Base-by-base conservation (phyloP, 768 basidiomycete species). In the Pleurotus pulmonarius region DNA sequence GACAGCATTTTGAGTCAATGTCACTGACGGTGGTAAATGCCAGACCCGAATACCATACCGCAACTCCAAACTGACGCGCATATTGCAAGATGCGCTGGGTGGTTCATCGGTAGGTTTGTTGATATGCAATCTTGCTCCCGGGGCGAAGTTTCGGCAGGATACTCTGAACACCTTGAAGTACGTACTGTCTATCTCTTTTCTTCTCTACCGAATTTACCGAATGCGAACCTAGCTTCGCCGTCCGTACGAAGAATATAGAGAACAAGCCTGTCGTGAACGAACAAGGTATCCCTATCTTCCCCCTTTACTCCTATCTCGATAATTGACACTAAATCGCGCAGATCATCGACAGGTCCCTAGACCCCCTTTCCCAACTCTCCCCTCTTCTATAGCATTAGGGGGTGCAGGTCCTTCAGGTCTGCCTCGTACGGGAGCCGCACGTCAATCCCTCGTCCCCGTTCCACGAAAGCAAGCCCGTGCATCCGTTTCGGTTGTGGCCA, bases 151-250 rank as follows among this genome's bases (percentile, higher is more conserved):
- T 61, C 76, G 90, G 55, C 86, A 90, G 67, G 93, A 95, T 70
- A 93, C 92, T 4, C 75, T 94, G 13, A 93, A 94, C 67, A 95
- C 94, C 3, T 77, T 96, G n/a, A 93, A 94, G 92, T 91, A 63
- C 48, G 78, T 71, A 22, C 34, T 34, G 11, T 34, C n/a, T n/a
- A 20, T 45, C 8, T 39, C 4, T 2, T 12, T 51, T 9, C 47
- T 18, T 44, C 24, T 46, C 44, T 45, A 45, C 22, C 56, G 7
- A 59, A 54, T 25, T 57, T 22, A 45, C 39, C 20, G 43, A 56
- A 48, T n/a, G 39, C 15, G n/a, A 47, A 29, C 52, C 47, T 41
- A 74, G 90, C 66, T 94, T 93, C 63, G 91, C 90, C 12, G 84
- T 86, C 38, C 81, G 89, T 39, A 90, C 92, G 16, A 92, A 92